Conservation (phyloP, 176 grass and related monocot genomes). For the Aegilops tauschii region DNA sequence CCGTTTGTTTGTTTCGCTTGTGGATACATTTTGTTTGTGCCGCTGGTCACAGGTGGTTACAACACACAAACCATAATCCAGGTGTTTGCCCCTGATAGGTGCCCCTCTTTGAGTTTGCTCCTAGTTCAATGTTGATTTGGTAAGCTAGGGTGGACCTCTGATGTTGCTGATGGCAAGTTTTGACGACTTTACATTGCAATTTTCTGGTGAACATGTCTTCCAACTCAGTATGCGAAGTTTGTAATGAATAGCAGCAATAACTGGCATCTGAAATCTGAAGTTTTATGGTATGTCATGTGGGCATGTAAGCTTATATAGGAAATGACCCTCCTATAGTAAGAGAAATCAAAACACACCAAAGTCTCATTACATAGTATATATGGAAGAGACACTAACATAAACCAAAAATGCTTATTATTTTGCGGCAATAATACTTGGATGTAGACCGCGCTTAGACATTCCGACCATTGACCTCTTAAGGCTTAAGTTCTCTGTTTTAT, state of each 20-base stretch:
- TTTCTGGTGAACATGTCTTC: background rate
- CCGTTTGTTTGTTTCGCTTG: slow-evolving; percentile 1
- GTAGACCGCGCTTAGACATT: background rate
- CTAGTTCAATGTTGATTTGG: background rate
- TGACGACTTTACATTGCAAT: background rate
- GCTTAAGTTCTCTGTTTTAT: background rate
- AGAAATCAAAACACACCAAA: background rate
- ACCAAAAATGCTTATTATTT: background rate
- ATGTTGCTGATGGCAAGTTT: background rate
- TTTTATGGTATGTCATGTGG: background rate
- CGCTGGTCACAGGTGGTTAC: background rate
- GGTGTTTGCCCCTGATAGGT: slow-evolving; percentile 22
- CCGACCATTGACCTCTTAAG: background rate
- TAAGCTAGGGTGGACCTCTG: background rate
- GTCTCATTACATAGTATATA: background rate
- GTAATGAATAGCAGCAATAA: background rate
- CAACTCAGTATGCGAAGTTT: background rate
- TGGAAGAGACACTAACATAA: background rate
- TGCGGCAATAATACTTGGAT: background rate
- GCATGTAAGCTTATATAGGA: background rate
- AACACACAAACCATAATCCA: background rate
- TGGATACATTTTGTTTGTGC: background rate
- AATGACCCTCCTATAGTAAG: background rate
- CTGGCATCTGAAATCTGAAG: background rate
- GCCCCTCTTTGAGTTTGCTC: background rate